Evolutionary conservation across 352 stramenopile species (phyloP).

Genomic region (Globisporangium canariense): DNA sequence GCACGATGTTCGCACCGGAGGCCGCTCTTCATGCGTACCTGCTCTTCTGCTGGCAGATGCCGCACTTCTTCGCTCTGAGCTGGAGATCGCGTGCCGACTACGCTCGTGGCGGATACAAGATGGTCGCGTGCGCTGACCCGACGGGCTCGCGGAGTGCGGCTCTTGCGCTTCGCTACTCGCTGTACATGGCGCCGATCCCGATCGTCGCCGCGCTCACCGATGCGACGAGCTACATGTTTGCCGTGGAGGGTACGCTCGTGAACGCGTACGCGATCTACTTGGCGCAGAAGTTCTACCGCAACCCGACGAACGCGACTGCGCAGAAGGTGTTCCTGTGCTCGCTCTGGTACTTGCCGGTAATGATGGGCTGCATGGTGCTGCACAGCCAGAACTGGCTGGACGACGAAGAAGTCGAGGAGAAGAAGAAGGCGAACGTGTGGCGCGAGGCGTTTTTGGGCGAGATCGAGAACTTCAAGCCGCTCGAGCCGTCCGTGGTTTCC

Average conservation of each 20-base stretch:
- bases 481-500: slow-evolving; percentile 27
- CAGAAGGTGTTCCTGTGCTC: slow-evolving; percentile 97
- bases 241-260: slow-evolving; percentile 93
- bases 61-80: slow-evolving; percentile 98
- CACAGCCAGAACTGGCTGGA: slow-evolving; percentile 92
- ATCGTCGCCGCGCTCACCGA: slow-evolving; percentile 89
- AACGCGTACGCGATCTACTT: slow-evolving; percentile 96
- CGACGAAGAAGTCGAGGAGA: slow-evolving; percentile 59
- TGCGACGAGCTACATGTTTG: slow-evolving; percentile 99
- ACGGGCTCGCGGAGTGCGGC: slow-evolving; percentile 90
- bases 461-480: slow-evolving; percentile 57
- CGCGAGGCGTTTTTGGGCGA: slow-evolving; percentile 72
- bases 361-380: slow-evolving; percentile 97
- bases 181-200: slow-evolving; percentile 93
- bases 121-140: slow-evolving; percentile 92
- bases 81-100: slow-evolving; percentile 96
- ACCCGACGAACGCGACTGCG: slow-evolving; percentile 93
- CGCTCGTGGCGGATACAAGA: slow-evolving; percentile 91
- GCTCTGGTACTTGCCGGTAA: slow-evolving; percentile 97
- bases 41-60: slow-evolving; percentile 99
- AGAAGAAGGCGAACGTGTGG: slow-evolving; percentile 55
- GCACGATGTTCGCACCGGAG: slow-evolving; percentile 67
- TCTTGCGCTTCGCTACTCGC: slow-evolving; percentile 93
- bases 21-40: slow-evolving; percentile 76
- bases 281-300: slow-evolving; percentile 93